Percentiles rank a stretch among this genome's conserved stretches.
phyloP scores from a whole-genome alignment of 805 yeast genomes.

The Candida berthetii region DNA sequence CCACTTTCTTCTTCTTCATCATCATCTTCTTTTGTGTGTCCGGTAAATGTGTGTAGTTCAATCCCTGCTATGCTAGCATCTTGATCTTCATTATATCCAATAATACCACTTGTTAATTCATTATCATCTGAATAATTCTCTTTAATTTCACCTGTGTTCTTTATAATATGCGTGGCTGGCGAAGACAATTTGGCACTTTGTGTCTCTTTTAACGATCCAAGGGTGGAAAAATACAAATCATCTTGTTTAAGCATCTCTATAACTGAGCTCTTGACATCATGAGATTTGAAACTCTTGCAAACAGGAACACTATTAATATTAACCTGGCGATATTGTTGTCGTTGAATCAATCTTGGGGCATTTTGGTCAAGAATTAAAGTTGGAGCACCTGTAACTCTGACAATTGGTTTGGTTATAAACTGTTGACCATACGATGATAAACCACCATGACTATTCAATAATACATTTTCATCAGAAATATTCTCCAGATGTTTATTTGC shows the following conservation, averaged over 20 bases:
- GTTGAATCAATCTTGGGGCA: neutral
- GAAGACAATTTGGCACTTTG: neutral
- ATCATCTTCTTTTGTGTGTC: slow-evolving; percentile 12
- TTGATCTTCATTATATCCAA: too few species aligned
- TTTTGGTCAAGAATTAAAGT: neutral
- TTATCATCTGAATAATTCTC: too few species aligned
- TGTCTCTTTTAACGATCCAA: neutral
- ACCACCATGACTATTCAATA: neutral
- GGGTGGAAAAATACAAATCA: neutral
- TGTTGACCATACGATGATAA: too few species aligned
- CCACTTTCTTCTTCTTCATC: slow-evolving; percentile 6
- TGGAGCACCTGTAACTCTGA: neutral
- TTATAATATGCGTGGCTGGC: too few species aligned
- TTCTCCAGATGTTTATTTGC: neutral
- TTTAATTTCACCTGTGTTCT: too few species aligned
- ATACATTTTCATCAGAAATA: neutral
- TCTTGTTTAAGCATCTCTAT: neutral
- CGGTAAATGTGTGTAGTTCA: neutral
- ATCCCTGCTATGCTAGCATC: neutral
- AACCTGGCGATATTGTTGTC: neutral
- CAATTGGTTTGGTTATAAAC: too few species aligned
- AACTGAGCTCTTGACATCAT: neutral
- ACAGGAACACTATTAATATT: neutral
- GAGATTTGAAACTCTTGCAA: neutral
- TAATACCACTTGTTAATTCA: too few species aligned